phyloP scores from a whole-genome alignment of 495 filamentous ascomycete species.

The Chlorociboria aeruginascens region DNA sequence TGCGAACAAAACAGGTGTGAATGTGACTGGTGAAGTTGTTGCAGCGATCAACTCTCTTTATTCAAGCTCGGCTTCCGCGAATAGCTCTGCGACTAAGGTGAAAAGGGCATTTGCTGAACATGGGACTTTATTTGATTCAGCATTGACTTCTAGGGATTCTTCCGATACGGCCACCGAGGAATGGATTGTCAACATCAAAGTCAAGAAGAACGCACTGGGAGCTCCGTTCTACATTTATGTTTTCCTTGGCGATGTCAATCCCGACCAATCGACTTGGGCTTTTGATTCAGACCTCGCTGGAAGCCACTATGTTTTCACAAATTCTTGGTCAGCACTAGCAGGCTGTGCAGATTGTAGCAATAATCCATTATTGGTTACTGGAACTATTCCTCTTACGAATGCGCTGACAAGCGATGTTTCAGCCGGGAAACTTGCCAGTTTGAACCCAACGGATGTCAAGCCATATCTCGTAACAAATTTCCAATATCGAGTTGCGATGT shows the following conservation, averaged over 20 bases:
- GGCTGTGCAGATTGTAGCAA: slow-evolving; percentile 6
- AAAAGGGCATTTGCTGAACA: neutral
- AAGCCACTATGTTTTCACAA: slow-evolving; percentile 38
- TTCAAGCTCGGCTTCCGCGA: slow-evolving; percentile 22
- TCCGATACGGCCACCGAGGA: slow-evolving; percentile 25
- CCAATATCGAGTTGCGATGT: slow-evolving; percentile 23
- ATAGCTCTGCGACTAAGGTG: slow-evolving; percentile 15
- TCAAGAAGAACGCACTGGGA: slow-evolving; percentile 38
- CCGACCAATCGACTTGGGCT: slow-evolving; percentile 29
- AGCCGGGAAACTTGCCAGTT: slow-evolving; percentile 26
- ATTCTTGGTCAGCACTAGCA: slow-evolving; percentile 18
- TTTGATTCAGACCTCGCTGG: slow-evolving; percentile 37
- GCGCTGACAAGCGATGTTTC: slow-evolving; percentile 32
- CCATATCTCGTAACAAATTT: slow-evolving; percentile 36
- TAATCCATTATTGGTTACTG: slow-evolving; percentile 26
- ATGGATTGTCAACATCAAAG: slow-evolving; percentile 48
- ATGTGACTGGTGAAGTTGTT: slow-evolving; percentile 26
- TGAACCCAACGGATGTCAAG: slow-evolving; percentile 30
- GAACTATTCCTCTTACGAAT: slow-evolving; percentile 45
- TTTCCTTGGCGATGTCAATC: slow-evolving; percentile 40
- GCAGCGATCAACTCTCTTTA: slow-evolving; percentile 42
- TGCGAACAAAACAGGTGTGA: neutral
- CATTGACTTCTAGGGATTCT: neutral
- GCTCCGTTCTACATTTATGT: slow-evolving; percentile 46
- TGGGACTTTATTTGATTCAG: slow-evolving; percentile 14